Conservation (phyloP, 1,284 basidiomycete genomes). For the Trichosporon asahii region DNA sequence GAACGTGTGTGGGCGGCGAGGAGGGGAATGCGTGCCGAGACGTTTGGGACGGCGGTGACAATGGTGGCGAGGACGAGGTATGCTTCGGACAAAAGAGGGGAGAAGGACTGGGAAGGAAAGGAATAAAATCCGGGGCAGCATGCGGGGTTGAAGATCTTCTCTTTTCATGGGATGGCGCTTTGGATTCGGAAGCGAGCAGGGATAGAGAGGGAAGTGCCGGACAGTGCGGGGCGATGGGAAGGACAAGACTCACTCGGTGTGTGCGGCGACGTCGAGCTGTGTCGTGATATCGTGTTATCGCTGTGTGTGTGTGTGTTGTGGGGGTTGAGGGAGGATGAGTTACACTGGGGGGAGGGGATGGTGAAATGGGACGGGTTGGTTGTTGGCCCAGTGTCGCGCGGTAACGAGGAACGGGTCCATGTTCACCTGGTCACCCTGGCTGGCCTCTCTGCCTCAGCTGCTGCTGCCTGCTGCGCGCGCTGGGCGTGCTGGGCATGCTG, state of each 20-base stretch:
- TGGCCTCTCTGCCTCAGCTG: not conserved
- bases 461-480: not conserved
- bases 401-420: not conserved
- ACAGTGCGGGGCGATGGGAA: not conserved
- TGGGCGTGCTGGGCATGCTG: not conserved
- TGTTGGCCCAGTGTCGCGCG: not conserved
- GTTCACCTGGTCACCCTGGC: not conserved
- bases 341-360: too few relatives aligned
- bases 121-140: slow-evolving; percentile 9
- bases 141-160: slow-evolving; percentile 11
- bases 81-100: not conserved
- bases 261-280: not conserved
- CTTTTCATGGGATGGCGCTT: not conserved
- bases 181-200: not conserved
- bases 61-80: not conserved
- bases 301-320: not conserved
- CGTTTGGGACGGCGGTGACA: not conserved
- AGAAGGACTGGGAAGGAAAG: not conserved
- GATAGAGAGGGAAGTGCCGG: not conserved
- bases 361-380: not conserved
- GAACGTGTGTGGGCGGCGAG: not conserved
- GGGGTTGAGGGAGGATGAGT: not conserved
- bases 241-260: not conserved
- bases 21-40: not conserved
- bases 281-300: not conserved